Conservation (phyloP, 176 grass and related monocot genomes). For the Oryza meridionalis region DNA sequence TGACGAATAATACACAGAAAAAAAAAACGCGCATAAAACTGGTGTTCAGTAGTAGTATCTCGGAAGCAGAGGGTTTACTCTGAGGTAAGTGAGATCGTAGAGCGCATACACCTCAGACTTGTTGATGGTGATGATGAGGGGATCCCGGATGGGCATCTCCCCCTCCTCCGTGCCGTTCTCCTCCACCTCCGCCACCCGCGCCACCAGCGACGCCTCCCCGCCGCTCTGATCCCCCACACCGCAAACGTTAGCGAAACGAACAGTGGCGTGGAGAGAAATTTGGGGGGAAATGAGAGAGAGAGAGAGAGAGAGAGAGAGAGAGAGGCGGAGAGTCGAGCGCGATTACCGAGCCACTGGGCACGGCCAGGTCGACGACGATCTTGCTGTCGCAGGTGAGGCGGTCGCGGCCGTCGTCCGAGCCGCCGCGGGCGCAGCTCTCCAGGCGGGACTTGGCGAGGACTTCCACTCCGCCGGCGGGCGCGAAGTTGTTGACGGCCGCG, state of each 20-base stretch:
- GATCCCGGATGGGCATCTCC: slow-evolving; percentile 42
- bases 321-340: not conserved
- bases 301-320: not conserved
- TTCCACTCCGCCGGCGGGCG: slow-evolving; percentile 30
- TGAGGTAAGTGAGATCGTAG: slow-evolving; percentile 61
- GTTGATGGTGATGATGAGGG: slow-evolving; percentile 71
- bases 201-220: slow-evolving; percentile 75
- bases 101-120: slow-evolving; percentile 65
- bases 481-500: not conserved
- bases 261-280: not conserved
- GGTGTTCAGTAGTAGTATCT: not conserved
- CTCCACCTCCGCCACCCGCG: slow-evolving; percentile 58
- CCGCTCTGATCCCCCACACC: slow-evolving; percentile 53
- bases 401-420: slow-evolving; percentile 41
- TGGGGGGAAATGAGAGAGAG: not conserved
- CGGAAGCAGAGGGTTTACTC: slow-evolving; percentile 46
- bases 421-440: slow-evolving; percentile 46
- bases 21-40: not conserved
- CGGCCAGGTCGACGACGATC: slow-evolving; percentile 69
- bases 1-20: not conserved
- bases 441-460: slow-evolving; percentile 77
- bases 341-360: slow-evolving; percentile 69
- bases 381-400: slow-evolving; percentile 63
- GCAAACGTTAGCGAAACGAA: not conserved
- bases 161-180: slow-evolving; percentile 48